Evolutionary conservation across 306 rosid genomes (phyloP).

Genomic region (Dalbergia cultrata): DNA sequence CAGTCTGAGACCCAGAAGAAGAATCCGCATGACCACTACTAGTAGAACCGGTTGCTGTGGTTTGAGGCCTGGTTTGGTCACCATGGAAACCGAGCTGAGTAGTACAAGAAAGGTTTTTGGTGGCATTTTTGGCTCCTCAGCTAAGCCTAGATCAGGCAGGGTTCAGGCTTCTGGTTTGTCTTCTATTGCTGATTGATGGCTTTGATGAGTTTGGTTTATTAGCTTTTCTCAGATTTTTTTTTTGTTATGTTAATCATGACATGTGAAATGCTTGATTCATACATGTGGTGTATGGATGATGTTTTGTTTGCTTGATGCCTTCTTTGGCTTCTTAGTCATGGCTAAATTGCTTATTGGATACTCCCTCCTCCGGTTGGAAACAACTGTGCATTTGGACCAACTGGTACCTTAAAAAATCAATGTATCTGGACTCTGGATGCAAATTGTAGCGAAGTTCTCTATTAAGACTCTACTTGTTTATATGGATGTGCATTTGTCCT

Average conservation of each 20-base stretch:
- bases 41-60: constrained; percentile 57
- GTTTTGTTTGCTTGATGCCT: neutral
- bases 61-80: constrained; percentile 54
- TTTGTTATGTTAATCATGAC: neutral
- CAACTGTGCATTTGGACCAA: no score
- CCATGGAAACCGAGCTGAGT: constrained; percentile 67
- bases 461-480: neutral
- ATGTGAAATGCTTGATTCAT: neutral
- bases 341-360: neutral
- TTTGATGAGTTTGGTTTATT: constrained; percentile 24
- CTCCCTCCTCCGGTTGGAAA: no score
- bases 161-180: constrained; percentile 77
- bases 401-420: no score
- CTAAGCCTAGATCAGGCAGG: constrained; percentile 66
- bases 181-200: constrained; percentile 7
- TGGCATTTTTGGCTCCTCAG: constrained; percentile 61
- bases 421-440: no score
- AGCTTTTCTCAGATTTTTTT: neutral
- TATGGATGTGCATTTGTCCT: constrained; percentile 17
- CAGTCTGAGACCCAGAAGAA: constrained; percentile 40
- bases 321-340: constrained; percentile 24
- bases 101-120: constrained; percentile 51
- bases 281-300: neutral
- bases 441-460: neutral
- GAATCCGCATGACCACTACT: constrained; percentile 48